A percentile compares a stretch with the other conserved stretches of the same genome.
Conservation (phyloP, 2,329 filamentous ascomycete genomes). For the Penicillium hordei region DNA sequence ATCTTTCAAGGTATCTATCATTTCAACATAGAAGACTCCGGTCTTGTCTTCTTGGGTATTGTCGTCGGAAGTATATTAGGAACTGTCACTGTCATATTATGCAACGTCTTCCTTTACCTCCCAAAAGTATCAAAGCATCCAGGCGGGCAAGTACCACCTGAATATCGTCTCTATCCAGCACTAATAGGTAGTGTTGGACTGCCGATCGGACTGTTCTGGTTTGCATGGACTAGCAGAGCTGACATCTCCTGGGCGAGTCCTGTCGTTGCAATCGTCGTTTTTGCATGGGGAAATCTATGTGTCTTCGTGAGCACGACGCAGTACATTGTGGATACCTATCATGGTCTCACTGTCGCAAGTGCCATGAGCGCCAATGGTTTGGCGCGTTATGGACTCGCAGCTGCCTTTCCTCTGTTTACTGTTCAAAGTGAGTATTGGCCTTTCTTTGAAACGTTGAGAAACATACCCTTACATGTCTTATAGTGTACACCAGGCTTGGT, state of each 20-base stretch:
- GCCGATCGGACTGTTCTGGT: constrained; percentile 22
- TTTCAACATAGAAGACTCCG: constrained; percentile 65
- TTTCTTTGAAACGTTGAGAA: background rate
- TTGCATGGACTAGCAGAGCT: constrained; percentile 16
- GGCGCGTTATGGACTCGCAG: constrained; percentile 19
- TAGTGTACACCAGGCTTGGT: constrained; percentile 62
- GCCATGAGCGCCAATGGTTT: constrained; percentile 24
- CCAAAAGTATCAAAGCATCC: constrained; percentile 3
- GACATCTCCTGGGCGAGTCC: constrained; percentile 20
- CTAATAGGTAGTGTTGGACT: constrained; percentile 21
- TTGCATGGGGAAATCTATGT: constrained; percentile 23
- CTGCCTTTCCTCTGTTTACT: constrained; percentile 20
- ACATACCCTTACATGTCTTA: background rate
- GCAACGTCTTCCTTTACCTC: constrained; percentile 18
- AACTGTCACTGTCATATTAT: constrained; percentile 16
- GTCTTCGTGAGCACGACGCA: constrained; percentile 22
- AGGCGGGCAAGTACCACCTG: constrained; percentile 10
- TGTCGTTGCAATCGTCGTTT: constrained; percentile 15
- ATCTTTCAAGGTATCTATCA: constrained; percentile 61
- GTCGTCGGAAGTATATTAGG: constrained; percentile 66
- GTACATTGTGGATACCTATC: constrained; percentile 19
- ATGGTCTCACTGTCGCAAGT: constrained; percentile 20
- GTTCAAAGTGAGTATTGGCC: constrained; percentile 18
- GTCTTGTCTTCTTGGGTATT: constrained; percentile 81
- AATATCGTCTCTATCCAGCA: constrained; percentile 21